Percentiles rank a stretch among this genome's conserved stretches.
Evolutionary conservation across 2,329 filamentous ascomycete species (phyloP).

Genomic region (Sporothrix pallida): DNA sequence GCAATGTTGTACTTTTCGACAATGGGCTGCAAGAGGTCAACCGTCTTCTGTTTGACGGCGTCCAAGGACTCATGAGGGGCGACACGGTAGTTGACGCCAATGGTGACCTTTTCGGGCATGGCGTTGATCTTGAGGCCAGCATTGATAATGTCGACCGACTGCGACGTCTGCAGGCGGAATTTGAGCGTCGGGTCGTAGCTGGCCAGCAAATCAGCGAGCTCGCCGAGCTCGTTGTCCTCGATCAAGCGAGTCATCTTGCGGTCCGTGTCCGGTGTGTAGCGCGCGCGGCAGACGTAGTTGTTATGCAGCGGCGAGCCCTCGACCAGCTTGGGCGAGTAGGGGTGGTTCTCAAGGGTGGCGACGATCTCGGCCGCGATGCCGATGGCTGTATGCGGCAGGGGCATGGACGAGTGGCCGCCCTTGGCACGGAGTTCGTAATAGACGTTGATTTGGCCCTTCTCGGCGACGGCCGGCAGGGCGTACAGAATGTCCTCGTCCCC

Average conservation of each 20-base stretch:
- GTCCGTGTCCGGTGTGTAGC: slow-evolving; percentile 53
- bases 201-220: slow-evolving; percentile 57
- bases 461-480: slow-evolving; percentile 62
- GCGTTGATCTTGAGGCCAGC: slow-evolving; percentile 69
- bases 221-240: slow-evolving; percentile 30
- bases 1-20: slow-evolving; percentile 63
- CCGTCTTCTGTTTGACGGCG: slow-evolving; percentile 58
- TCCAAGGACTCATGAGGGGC: slow-evolving; percentile 60
- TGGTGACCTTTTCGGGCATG: slow-evolving; percentile 64
- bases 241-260: slow-evolving; percentile 46
- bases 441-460: slow-evolving; percentile 67
- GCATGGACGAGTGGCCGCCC: slow-evolving; percentile 66
- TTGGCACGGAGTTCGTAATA: slow-evolving; percentile 61
- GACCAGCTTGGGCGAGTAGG: slow-evolving; percentile 50
- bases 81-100: slow-evolving; percentile 66
- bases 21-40: slow-evolving; percentile 55
- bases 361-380: slow-evolving; percentile 58
- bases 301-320: slow-evolving; percentile 45
- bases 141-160: slow-evolving; percentile 64
- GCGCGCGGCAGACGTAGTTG: slow-evolving; percentile 51
- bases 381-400: slow-evolving; percentile 60
- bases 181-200: slow-evolving; percentile 45
- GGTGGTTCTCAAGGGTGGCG: slow-evolving; percentile 53
- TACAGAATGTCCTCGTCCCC: slow-evolving; percentile 47
- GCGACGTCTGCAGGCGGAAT: slow-evolving; percentile 66